Conservation (phyloP, 371 early-diverging fungal genomes). For the Actinomucor elegans region DNA sequence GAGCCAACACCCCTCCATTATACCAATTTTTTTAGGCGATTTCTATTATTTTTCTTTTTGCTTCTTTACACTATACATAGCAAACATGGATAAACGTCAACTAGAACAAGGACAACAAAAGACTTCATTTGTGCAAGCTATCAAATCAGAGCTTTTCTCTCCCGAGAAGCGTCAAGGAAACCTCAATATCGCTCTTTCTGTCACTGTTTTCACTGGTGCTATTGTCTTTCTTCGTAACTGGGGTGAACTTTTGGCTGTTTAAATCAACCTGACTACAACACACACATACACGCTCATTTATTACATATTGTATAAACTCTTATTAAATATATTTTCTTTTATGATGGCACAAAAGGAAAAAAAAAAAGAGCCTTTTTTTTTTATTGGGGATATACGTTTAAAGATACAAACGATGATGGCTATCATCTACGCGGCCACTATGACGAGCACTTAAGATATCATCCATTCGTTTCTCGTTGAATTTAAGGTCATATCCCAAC, state of each 20-base stretch:
- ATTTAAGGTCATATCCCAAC: slow-evolving; percentile 22
- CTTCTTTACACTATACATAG: neutral
- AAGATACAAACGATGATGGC: slow-evolving; percentile 46
- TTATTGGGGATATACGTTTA: slow-evolving; percentile 11
- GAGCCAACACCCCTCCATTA: slow-evolving; percentile 1
- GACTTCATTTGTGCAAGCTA: slow-evolving; percentile 35
- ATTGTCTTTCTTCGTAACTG: slow-evolving; percentile 66
- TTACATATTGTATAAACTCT: slow-evolving; percentile 8
- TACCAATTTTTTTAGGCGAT: neutral
- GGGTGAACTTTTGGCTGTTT: slow-evolving; percentile 66
- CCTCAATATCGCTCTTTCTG: slow-evolving; percentile 61
- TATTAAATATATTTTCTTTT: neutral
- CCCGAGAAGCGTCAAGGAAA: slow-evolving; percentile 59
- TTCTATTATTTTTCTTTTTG: neutral
- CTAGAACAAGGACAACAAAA: slow-evolving; percentile 30
- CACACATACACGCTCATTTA: neutral
- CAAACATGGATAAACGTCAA: slow-evolving; percentile 30
- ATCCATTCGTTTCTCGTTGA: slow-evolving; percentile 17
- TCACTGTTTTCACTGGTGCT: slow-evolving; percentile 63
- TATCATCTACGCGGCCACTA: slow-evolving; percentile 31
- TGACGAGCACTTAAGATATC: slow-evolving; percentile 5
- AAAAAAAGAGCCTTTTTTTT: too few species aligned
- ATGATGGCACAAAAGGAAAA: neutral
- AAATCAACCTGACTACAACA: slow-evolving; percentile 21
- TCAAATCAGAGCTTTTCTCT: slow-evolving; percentile 51